These are phyloP conservation scores for Salix purpurea DNA, from an alignment of 345 rosid species.

Conservation along the genomic window DNA sequence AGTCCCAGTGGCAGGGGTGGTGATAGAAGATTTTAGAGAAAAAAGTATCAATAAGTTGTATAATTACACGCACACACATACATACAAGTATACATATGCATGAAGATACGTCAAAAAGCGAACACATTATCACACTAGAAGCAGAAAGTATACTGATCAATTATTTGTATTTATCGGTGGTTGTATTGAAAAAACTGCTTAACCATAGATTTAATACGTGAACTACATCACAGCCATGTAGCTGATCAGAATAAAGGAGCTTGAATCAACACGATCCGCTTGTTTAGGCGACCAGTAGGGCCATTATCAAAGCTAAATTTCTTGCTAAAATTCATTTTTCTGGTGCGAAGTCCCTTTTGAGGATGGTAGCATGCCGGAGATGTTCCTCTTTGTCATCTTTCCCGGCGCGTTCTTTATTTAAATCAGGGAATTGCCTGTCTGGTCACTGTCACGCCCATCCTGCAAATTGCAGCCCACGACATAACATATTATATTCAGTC, in stretches of 20 bases:
- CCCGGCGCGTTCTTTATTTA: not conserved
- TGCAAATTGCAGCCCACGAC: not conserved
- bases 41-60: too few relatives aligned
- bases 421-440: not conserved
- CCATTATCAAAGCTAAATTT: not conserved
- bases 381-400: not conserved
- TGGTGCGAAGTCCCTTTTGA: not conserved
- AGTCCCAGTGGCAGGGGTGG: too few relatives aligned
- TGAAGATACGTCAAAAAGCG: not conserved
- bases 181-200: conserved; percentile 1
- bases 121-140: not conserved
- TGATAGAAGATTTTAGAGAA: too few relatives aligned
- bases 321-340: not conserved
- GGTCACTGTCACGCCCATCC: conserved; percentile 2
- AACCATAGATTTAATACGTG: not conserved
- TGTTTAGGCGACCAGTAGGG: conserved; percentile 3
- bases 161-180: not conserved
- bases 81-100: too few relatives aligned
- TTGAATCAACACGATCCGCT: not conserved
- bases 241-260: not conserved
- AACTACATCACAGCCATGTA: not conserved
- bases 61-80: too few relatives aligned
- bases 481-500: conserved; percentile 3
- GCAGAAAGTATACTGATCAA: not conserved
- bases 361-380: not conserved